These are phyloP conservation scores for Balansia obtecta DNA, from an alignment of 2,329 filamentous ascomycete genomes.

Conservation along the genomic window DNA sequence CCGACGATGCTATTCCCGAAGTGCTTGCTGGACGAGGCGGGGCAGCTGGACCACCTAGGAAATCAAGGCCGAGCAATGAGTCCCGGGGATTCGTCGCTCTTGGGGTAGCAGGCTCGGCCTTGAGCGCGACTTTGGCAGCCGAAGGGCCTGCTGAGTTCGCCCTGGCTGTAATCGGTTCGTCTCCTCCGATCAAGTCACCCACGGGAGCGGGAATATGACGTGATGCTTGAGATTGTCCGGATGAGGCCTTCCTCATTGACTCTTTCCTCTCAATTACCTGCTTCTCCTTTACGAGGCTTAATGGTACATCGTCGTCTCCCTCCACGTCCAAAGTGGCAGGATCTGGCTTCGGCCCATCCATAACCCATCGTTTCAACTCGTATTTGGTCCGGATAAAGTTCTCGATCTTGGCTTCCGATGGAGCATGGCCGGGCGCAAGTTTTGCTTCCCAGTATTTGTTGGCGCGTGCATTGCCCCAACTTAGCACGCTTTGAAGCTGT, in stretches of 20 bases:
- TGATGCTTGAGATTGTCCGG: conserved; percentile 29
- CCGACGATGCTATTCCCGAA: conserved; percentile 46
- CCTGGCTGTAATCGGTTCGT: conserved; percentile 54
- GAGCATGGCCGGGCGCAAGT: conserved; percentile 77
- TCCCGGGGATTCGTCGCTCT: conserved; percentile 66
- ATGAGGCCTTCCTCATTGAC: conserved; percentile 47
- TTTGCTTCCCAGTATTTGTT: conserved; percentile 99
- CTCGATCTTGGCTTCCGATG: conserved; percentile 96
- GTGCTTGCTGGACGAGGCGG: conserved; percentile 78
- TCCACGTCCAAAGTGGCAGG: conserved; percentile 75
- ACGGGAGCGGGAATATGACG: conserved; percentile 30
- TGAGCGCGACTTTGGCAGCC: conserved; percentile 42
- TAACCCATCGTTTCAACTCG: conserved; percentile 97
- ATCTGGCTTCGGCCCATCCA: conserved; percentile 91
- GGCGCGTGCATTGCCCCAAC: conserved; percentile 90
- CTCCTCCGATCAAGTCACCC: conserved; percentile 74
- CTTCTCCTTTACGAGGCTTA: conserved; percentile 54
- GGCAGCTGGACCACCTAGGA: conserved; percentile 64
- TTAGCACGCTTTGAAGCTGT: conserved; percentile 84
- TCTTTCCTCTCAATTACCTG: conserved; percentile 49
- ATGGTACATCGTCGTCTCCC: conserved; percentile 69
- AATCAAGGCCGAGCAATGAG: conserved; percentile 84
- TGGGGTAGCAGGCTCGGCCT: conserved; percentile 52
- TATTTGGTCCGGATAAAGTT: conserved; percentile 99
- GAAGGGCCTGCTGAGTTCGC: conserved; percentile 63